Evolutionary conservation across 2,329 filamentous ascomycete genomes (phyloP), one percentile per base, ranked within the genome.

Genomic region (Fonsecaea monophora): DNA sequence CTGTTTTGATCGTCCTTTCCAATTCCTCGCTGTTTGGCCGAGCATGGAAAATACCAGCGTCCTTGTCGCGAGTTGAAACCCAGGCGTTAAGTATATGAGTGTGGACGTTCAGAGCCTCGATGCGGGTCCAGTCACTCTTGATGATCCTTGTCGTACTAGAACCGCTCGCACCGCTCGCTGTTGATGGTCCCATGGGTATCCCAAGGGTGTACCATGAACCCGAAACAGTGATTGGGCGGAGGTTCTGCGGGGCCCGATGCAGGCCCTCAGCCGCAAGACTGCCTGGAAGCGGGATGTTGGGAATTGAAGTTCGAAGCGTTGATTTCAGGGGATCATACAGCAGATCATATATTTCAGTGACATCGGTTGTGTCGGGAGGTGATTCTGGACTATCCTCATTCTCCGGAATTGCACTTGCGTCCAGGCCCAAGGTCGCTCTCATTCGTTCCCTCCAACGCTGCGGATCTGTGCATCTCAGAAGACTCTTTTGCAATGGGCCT

Each of bases 51-150:
- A 53, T 21, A 25, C 45, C 60, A 35, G 38, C 53, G 35, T 53
- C 37, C 25, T 25, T 62, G 25, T 54, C 48, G 2, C 83, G 80
- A 1, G 86, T 87, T 65, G 82, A 81, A n/a, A 77, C 74, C 59
- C 87, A 80, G 0, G 85, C 87, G 64, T 83, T 83, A 32, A 90
- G 76, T 48, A 89, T 83, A 63, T 87, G 85, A 8, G 82, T 82
- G 74, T 90, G 86, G 5, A 89, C 85, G 71, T 86, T 87, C 40
- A 90, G 78, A 2, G 85, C 86, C 72, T 89, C 87, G 13, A 87
- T 71, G 2, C 87, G 80, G 15, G 70, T 64, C 48, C 60, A 73
- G 10, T 65, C 54, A 45, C 63, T 69, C 42, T 68, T 66, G 8
- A 71, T 56, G 1, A 72, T 45, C n/a, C 53, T 50, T 6, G 54